Conservation (phyloP, 345 rosid species). For the Ceriops zippeliana region DNA sequence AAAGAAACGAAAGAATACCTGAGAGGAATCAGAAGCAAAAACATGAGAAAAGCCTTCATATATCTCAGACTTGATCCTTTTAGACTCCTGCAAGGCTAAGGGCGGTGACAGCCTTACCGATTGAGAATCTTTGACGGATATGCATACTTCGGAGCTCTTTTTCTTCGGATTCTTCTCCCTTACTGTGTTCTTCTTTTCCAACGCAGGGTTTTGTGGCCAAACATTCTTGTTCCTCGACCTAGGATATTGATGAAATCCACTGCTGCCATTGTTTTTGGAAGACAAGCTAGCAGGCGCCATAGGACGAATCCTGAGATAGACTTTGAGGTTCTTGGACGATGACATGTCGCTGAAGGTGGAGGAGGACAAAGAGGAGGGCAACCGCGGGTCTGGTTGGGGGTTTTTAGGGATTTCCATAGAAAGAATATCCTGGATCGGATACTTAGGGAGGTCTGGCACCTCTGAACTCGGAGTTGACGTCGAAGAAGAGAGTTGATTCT, state of each 20-base stretch:
- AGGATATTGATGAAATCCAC: conserved; percentile 3
- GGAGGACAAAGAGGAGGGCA: not conserved
- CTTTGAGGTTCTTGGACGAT: conserved; percentile 47
- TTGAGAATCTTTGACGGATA: conserved; percentile 42
- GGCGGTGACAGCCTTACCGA: conserved; percentile 74
- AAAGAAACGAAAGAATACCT: conserved; percentile 37
- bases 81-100: conserved; percentile 48
- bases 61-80: conserved; percentile 65
- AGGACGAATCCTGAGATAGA: conserved; percentile 66
- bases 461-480: conserved; percentile 19
- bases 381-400: conserved; percentile 9
- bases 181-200: conserved; percentile 30
- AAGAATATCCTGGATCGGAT: conserved; percentile 65
- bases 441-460: conserved; percentile 35
- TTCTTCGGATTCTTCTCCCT: conserved; percentile 33
- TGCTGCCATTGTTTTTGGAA: not conserved
- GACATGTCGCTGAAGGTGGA: conserved; percentile 6
- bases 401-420: conserved; percentile 29
- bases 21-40: conserved; percentile 59
- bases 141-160: conserved; percentile 38
- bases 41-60: conserved; percentile 85
- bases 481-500: conserved; percentile 6
- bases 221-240: conserved; percentile 44
- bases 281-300: conserved; percentile 10
- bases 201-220: conserved; percentile 53